These are phyloP conservation scores for Metschnikowia continentalis DNA, from an alignment of 805 yeast species.

Conservation along the genomic window DNA sequence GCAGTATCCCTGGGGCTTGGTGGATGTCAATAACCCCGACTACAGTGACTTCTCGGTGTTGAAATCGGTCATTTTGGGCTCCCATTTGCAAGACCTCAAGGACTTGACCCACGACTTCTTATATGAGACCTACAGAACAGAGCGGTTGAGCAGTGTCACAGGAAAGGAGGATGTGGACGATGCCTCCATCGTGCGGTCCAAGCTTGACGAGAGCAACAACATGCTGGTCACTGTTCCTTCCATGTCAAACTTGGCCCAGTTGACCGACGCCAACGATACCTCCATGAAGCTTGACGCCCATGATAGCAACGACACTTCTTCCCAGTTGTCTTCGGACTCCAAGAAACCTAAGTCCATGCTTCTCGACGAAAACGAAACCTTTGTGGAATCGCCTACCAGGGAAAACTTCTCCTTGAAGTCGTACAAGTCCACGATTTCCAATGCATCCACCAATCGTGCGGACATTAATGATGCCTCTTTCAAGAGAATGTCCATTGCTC, in stretches of 20 bases:
- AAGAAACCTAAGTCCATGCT: conserved; percentile 34
- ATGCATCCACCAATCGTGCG: conserved; percentile 14
- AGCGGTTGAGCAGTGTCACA: conserved; percentile 59
- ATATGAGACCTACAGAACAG: conserved; percentile 78
- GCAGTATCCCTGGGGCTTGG: conserved; percentile 73
- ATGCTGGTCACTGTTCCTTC: conserved; percentile 42
- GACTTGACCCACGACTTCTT: conserved; percentile 74
- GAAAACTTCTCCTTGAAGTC: conserved; percentile 27
- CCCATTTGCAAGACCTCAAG: conserved; percentile 79
- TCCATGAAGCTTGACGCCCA: conserved; percentile 9
- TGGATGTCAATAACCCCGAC: conserved; percentile 50
- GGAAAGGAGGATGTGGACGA: conserved; percentile 32
- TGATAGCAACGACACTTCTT: conserved; percentile 15
- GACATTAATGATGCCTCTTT: conserved; percentile 24
- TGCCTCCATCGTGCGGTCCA: conserved; percentile 21
- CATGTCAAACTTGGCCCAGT: conserved; percentile 59
- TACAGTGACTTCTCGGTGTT: conserved; percentile 53
- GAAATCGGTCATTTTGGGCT: conserved; percentile 69
- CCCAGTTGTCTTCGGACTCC: conserved; percentile 20
- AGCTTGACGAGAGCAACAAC: conserved; percentile 18
- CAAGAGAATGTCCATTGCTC: conserved; percentile 42
- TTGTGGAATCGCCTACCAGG: conserved; percentile 23
- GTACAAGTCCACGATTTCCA: conserved; percentile 28
- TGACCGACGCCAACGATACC: conserved; percentile 22
- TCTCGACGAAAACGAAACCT: conserved; percentile 24